Evolutionary conservation across 495 filamentous ascomycete species (phyloP).

Genomic region (Usnea hakonensis): DNA sequence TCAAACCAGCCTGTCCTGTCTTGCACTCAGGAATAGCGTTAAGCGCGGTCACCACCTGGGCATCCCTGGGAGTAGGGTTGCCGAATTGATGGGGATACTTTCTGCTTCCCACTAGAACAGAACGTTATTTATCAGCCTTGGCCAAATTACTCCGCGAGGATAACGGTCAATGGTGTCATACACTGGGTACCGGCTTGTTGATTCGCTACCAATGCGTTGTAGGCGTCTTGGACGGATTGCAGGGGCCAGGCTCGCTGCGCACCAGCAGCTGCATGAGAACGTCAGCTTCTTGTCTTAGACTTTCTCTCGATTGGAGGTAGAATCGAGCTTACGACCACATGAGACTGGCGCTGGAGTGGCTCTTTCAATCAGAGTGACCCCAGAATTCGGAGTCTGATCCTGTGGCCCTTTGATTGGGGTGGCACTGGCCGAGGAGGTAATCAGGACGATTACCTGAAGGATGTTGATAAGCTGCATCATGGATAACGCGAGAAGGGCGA

Average conservation of each 20-base stretch:
- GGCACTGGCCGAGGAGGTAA: neutral
- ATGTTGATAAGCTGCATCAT: neutral
- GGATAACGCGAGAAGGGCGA: neutral
- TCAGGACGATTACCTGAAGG: neutral
- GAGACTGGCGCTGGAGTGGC: constrained; percentile 1
- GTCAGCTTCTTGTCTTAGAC: neutral
- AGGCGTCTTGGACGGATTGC: neutral
- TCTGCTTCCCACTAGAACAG: neutral
- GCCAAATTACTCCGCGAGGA: neutral
- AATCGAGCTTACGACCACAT: constrained; percentile 5
- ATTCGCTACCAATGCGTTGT: neutral
- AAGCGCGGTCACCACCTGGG: neutral
- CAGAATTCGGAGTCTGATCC: neutral
- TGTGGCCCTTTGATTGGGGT: neutral
- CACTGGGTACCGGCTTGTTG: neutral
- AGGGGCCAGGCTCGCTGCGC: constrained; percentile 2
- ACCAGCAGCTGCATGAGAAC: neutral
- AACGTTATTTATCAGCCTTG: neutral
- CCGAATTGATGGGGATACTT: neutral
- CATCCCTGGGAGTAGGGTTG: neutral
- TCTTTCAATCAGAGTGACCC: neutral
- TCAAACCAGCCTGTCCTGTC: neutral
- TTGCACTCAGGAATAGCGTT: neutral
- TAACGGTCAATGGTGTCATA: neutral
- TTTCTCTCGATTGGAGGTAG: neutral